Evolutionary conservation across 805 yeast genomes (phyloP), one percentile per base, ranked within the genome.

Genomic region (Priceomyces castillae): DNA sequence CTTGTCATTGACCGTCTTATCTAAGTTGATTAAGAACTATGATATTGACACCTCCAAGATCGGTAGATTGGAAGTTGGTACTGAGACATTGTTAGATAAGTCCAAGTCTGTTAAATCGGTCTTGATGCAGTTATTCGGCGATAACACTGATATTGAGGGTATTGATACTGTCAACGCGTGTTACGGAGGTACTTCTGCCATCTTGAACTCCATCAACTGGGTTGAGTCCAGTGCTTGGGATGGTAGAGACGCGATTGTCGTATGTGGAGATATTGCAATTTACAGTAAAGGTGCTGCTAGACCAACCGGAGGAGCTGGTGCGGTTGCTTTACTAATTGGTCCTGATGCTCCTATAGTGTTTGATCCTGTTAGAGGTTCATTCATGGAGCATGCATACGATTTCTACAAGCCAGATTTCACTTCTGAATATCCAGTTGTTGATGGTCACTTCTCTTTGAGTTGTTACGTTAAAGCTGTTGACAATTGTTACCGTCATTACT

Each of bases 261-360:
- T 92, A 17, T 83, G 94, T 63, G 98, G 97, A 69, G 99, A 94
- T 70, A 94, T 94, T 67, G 99, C 99, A 61, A 84, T 94, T 55
- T 94, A 94, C 71, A 90, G 90, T 58, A 81, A 90, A 73, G 99
- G 99, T 65, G 85, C 95, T 30, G 99, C 99, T 44, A 85, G 99
- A 78, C 99, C 99, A 62, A 94, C 99, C 42, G 99, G 99, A 67
- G 99, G 99, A 74, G 97, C 95, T 43, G 99, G 99, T 64, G 78
- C 95, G 38, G 95, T 92, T 47, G 99, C 99, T 35, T 58, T 94
- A 62, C 81, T 86, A 64, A 87, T 94, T 58, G 99, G 99, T 40
- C 96, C 98, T 41, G 96, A 94, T 63, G 97, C 99, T 33, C 99
- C 99, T 53, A 78, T 94, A 54, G 97, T 88, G 33, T 83, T 94